Conservation (phyloP, 78 protist species). For the slime mould (Dictyostelium discoideum) region dicty_2.7 NC_007088.5:2484501-2485000, state of each 20-base stretch:
- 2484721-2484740: conserved; percentile 86
- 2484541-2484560: no score
- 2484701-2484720: conserved; percentile 82
- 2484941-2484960: conserved; percentile 80
- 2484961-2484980: conserved; percentile 76
- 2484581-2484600: neutral
- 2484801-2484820: conserved; percentile 44
- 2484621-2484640: conserved; percentile 63
- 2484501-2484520: no score
- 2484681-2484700: conserved; percentile 83
- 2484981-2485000: neutral
- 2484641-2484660: conserved; percentile 85
- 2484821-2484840: conserved; percentile 86
- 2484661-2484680: conserved; percentile 60
- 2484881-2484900: conserved; percentile 62
- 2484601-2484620: conserved; percentile 28
- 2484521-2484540: no score
- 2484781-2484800: conserved; percentile 24
- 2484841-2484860: conserved; percentile 59
- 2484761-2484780: neutral
- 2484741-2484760: conserved; percentile 68
- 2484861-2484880: conserved; percentile 39
- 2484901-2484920: conserved; percentile 47
- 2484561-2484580: neutral
- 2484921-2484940: conserved; percentile 81